These are phyloP conservation scores for Kluyveromyces sp. DNA, from an alignment of 1,139 yeast genomes.

Conservation along the genomic window DNA sequence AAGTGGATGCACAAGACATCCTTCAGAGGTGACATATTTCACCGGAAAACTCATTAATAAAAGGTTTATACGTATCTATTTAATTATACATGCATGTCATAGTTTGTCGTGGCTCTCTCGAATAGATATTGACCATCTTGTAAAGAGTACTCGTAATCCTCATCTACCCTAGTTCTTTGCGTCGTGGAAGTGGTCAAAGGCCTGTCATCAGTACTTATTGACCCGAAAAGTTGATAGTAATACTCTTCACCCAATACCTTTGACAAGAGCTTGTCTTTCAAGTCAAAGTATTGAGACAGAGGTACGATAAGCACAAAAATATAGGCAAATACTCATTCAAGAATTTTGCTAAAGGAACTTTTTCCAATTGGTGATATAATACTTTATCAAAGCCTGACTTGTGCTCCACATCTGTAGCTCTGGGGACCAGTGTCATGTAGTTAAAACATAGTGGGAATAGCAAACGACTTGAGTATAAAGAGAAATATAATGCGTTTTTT, in stretches of 20 bases:
- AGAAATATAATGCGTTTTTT: slow-evolving; percentile 25
- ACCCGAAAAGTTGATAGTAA: slow-evolving; percentile 29
- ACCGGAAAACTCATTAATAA: not conserved
- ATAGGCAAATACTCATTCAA: slow-evolving; percentile 25
- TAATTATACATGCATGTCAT: slow-evolving; percentile 7
- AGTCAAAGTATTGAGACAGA: slow-evolving; percentile 22
- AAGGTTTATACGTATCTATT: not conserved
- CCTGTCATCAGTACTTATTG: slow-evolving; percentile 13
- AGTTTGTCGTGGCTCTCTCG: slow-evolving; percentile 26
- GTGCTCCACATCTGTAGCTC: slow-evolving; percentile 7
- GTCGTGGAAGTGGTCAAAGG: slow-evolving; percentile 5
- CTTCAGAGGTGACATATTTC: not conserved
- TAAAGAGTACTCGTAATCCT: slow-evolving; percentile 28
- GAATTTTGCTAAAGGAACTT: slow-evolving; percentile 23
- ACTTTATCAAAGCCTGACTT: slow-evolving; percentile 22
- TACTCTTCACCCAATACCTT: slow-evolving; percentile 27
- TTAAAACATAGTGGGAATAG: slow-evolving; percentile 29
- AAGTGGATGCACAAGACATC: too few relatives aligned
- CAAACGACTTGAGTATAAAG: slow-evolving; percentile 27
- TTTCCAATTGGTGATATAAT: slow-evolving; percentile 21
- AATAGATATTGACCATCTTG: slow-evolving; percentile 29
- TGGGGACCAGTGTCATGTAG: slow-evolving; percentile 24
- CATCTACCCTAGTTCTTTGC: slow-evolving; percentile 18
- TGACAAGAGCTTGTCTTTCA: slow-evolving; percentile 23
- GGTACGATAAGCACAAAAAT: slow-evolving; percentile 21